Percentiles rank a stretch among this genome's conserved stretches.
phyloP scores from a whole-genome alignment of 148 eudicot genomes.

The Camellia lanceoleosa region DNA sequence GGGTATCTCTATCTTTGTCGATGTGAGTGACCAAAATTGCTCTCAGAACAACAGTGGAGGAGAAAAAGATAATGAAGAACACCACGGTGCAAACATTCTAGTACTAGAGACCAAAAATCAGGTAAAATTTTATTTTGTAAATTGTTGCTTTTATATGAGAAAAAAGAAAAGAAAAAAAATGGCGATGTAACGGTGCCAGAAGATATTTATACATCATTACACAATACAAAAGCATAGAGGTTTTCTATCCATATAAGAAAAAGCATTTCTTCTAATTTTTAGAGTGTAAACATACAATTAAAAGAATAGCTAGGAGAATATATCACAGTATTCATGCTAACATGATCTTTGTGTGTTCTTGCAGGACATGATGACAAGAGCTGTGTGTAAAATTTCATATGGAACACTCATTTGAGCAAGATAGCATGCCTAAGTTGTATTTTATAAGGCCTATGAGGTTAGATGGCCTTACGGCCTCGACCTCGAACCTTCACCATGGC shows the following conservation, averaged over 20 bases:
- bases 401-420: slow-evolving; percentile 23
- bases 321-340: background rate
- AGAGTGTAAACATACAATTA: too few relatives aligned
- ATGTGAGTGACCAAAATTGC: background rate
- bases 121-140: background rate
- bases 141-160: too few relatives aligned
- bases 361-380: slow-evolving; percentile 9
- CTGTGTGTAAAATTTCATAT: background rate
- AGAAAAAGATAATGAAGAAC: background rate
- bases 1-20: too few relatives aligned
- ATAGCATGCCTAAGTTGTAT: background rate
- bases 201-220: too few relatives aligned
- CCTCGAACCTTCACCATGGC: slow-evolving; percentile 17
- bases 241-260: too few relatives aligned
- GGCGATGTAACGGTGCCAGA: too few relatives aligned
- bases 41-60: background rate
- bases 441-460: background rate
- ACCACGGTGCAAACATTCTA: background rate
- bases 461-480: background rate
- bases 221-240: too few relatives aligned
- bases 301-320: too few relatives aligned
- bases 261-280: too few relatives aligned
- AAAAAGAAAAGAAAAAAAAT: too few relatives aligned
- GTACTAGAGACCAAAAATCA: background rate
- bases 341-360: background rate